Evolutionary conservation across 2,329 filamentous ascomycete genomes (phyloP).

Genomic region (Colletotrichum tropicale): DNA sequence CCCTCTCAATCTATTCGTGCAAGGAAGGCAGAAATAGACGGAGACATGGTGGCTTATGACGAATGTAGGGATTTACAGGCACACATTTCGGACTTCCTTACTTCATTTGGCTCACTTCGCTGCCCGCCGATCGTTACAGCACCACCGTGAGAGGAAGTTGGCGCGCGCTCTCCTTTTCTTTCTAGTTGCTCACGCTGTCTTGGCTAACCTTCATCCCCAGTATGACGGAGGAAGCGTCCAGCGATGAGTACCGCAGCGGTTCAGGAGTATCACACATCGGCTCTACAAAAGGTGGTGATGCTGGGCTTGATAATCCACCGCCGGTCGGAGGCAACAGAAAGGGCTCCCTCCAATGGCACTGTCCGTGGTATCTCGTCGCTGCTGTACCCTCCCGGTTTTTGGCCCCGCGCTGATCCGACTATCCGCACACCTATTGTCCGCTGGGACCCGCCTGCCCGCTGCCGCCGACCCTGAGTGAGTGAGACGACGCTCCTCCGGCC

Average conservation of each 20-base stretch:
- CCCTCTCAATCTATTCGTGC: not conserved
- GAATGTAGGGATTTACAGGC: not conserved
- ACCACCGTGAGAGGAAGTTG: not conserved
- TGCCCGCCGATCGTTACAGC: not conserved
- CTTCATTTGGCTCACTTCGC: not conserved
- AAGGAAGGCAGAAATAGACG: not conserved
- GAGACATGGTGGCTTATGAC: not conserved
- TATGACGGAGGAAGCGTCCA: not conserved
- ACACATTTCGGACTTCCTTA: not conserved
- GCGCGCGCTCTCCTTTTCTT: not conserved
- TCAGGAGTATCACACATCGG: not conserved
- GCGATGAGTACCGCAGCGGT: not conserved
- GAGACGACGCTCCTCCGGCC: not conserved
- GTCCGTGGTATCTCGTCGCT: not conserved
- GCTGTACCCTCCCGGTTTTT: not conserved
- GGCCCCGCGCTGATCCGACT: not conserved
- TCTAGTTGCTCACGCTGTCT: not conserved
- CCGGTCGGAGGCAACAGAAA: not conserved
- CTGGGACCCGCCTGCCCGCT: not conserved
- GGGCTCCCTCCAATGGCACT: not conserved
- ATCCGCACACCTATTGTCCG: not conserved
- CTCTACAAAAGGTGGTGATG: not conserved
- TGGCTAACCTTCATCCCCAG: not conserved
- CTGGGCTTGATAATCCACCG: not conserved
- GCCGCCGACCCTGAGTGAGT: not conserved